Percentiles rank a stretch among this genome's conserved stretches.
Evolutionary conservation across 768 basidiomycete species (phyloP).

Genomic region (Kwoniella sp.): DNA sequence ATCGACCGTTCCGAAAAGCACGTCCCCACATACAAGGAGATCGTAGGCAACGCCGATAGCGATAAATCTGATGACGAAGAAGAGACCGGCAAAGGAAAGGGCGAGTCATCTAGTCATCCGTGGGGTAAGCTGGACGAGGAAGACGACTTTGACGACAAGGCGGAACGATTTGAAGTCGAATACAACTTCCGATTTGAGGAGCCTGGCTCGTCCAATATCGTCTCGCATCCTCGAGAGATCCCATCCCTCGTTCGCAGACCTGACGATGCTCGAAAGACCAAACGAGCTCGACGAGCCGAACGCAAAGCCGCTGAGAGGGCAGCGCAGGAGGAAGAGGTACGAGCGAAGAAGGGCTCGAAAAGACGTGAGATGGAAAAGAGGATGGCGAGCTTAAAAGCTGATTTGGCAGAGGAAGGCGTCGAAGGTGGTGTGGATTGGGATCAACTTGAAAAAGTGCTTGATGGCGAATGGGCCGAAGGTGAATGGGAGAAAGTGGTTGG

Average conservation of each 20-base stretch:
- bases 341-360: conserved; percentile 72
- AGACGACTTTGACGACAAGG: conserved; percentile 77
- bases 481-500: conserved; percentile 83
- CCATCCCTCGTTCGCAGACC: conserved; percentile 58
- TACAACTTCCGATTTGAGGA: conserved; percentile 99
- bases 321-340: conserved; percentile 66
- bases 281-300: conserved; percentile 73
- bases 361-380: conserved; percentile 63
- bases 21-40: conserved; percentile 82
- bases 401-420: conserved; percentile 61
- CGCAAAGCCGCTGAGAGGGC: conserved; percentile 61
- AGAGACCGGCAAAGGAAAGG: conserved; percentile 43
- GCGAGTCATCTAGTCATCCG: conserved; percentile 44
- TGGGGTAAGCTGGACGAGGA: conserved; percentile 61
- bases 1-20: conserved; percentile 74
- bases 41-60: conserved; percentile 58
- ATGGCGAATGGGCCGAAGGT: conserved; percentile 88
- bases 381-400: conserved; percentile 80
- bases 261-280: conserved; percentile 80
- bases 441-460: conserved; percentile 74
- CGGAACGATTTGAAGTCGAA: conserved; percentile 88
- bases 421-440: conserved; percentile 43
- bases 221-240: conserved; percentile 72
- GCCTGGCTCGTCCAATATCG: conserved; percentile 70
- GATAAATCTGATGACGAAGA: conserved; percentile 14